phyloP scores from a whole-genome alignment of 768 basidiomycete genomes.

The Hypholoma fasciculare region DNA sequence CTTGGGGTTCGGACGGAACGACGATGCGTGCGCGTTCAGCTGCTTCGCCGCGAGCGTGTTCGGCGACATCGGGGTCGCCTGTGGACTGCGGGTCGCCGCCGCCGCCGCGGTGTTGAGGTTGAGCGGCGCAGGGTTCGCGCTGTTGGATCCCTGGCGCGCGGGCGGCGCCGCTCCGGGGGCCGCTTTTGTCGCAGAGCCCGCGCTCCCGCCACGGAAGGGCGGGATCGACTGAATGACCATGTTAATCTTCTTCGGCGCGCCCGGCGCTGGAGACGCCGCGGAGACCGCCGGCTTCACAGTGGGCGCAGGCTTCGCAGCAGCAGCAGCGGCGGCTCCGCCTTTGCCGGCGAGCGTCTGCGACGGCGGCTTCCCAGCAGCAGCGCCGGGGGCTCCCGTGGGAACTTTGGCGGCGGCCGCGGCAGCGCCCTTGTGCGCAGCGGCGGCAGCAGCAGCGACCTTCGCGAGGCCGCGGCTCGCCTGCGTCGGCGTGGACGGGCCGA shows the following conservation, averaged over 20 bases:
- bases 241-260: slow-evolving; percentile 46
- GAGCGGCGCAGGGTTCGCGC: slow-evolving; percentile 12
- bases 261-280: slow-evolving; percentile 24
- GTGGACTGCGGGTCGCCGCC: slow-evolving; percentile 1
- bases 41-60: slow-evolving; percentile 52
- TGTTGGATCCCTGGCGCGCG: background rate
- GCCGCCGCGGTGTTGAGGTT: slow-evolving; percentile 17
- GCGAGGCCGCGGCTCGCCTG: slow-evolving; percentile 45
- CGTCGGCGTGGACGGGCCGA: slow-evolving; percentile 59
- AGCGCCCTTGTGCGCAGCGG: background rate
- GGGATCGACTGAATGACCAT: slow-evolving; percentile 93
- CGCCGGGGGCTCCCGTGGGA: slow-evolving; percentile 3
- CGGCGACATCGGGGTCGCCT: slow-evolving; percentile 43
- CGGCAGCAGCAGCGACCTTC: slow-evolving; percentile 33
- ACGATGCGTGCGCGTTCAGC: slow-evolving; percentile 86
- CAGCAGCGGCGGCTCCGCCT: slow-evolving; percentile 12
- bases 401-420: slow-evolving; percentile 26
- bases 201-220: slow-evolving; percentile 69
- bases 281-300: background rate
- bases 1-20: slow-evolving; percentile 88
- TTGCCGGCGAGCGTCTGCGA: slow-evolving; percentile 13
- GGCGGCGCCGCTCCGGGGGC: slow-evolving; percentile 21
- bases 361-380: slow-evolving; percentile 7
- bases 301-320: slow-evolving; percentile 5
- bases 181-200: slow-evolving; percentile 10